These are phyloP conservation scores for Onygena corvina DNA, from an alignment of 2,329 filamentous ascomycete species.

Conservation along the genomic window DNA sequence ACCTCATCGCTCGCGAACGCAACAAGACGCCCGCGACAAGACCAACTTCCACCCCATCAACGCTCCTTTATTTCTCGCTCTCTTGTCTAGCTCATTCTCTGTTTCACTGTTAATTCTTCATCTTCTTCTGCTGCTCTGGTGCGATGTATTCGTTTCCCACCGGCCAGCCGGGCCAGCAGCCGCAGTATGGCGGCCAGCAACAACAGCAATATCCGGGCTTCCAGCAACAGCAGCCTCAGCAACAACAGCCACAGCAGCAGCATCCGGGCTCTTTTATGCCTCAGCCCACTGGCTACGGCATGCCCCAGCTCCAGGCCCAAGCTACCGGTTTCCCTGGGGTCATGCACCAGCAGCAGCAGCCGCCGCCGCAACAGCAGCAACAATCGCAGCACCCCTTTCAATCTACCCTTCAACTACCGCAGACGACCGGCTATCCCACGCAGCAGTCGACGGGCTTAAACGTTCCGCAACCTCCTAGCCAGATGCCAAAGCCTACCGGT, in stretches of 20 bases:
- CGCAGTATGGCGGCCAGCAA: conserved; percentile 32
- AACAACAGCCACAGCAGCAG: conserved; percentile 42
- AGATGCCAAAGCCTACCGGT: conserved; percentile 13
- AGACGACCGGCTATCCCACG: conserved; percentile 46
- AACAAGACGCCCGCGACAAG: too few species aligned
- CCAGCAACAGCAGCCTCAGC: conserved; percentile 36
- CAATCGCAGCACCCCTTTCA: conserved; percentile 30
- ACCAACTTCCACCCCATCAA: not conserved
- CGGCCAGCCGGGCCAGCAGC: conserved; percentile 7
- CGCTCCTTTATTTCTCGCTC: not conserved
- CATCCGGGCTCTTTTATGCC: conserved; percentile 46
- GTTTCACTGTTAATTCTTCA: not conserved
- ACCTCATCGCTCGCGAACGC: not conserved
- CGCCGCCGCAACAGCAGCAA: conserved; percentile 28
- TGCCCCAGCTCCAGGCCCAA: conserved; percentile 36
- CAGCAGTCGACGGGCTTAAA: conserved; percentile 37
- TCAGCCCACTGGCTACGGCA: conserved; percentile 56
- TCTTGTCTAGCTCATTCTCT: not conserved
- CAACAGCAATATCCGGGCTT: conserved; percentile 38
- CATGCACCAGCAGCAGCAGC: conserved; percentile 6
- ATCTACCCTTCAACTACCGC: conserved; percentile 3
- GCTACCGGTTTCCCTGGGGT: conserved; percentile 39
- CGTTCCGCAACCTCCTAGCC: not conserved
- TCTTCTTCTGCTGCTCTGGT: not conserved
- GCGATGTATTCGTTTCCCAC: conserved; percentile 5